These are phyloP conservation scores for Dendrocalamus sinicus DNA, from an alignment of 176 grass and related monocot species.

Conservation along the genomic window DNA sequence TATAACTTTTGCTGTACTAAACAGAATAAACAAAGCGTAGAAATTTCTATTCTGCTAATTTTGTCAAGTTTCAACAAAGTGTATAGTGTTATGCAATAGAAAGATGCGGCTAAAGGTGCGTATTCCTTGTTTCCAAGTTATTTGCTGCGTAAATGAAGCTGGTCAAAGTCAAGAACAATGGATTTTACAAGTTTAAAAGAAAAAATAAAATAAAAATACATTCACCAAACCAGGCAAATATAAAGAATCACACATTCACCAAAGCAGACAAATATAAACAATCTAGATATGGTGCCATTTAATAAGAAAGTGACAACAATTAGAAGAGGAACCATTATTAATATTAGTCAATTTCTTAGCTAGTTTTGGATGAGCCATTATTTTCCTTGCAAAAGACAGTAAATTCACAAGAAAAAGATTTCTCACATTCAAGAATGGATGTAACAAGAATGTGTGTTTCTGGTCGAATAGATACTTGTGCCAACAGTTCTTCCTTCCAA, in stretches of 20 bases:
- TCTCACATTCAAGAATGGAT: background rate
- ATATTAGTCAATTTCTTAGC: background rate
- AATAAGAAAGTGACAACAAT: background rate
- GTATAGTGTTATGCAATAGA: background rate
- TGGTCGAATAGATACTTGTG: background rate
- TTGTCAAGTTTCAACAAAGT: background rate
- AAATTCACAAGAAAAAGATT: background rate
- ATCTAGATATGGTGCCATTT: background rate
- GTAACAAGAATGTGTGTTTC: background rate
- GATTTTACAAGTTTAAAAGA: background rate
- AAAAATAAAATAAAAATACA: background rate
- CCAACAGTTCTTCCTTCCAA: background rate
- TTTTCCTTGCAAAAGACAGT: conserved; percentile 13
- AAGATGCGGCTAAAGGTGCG: background rate
- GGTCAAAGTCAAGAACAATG: background rate
- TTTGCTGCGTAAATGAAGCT: background rate
- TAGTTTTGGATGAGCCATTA: background rate
- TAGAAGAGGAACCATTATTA: background rate
- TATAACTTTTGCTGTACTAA: background rate
- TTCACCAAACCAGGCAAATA: background rate
- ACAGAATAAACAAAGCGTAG: background rate
- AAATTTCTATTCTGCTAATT: background rate
- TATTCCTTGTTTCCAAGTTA: background rate
- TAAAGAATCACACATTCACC: background rate
- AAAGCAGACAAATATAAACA: background rate